A percentile compares a stretch with the other conserved stretches of the same genome.
These are phyloP conservation scores for Vicia villosa DNA, from an alignment of 306 rosid species.

Conservation along the genomic window DNA sequence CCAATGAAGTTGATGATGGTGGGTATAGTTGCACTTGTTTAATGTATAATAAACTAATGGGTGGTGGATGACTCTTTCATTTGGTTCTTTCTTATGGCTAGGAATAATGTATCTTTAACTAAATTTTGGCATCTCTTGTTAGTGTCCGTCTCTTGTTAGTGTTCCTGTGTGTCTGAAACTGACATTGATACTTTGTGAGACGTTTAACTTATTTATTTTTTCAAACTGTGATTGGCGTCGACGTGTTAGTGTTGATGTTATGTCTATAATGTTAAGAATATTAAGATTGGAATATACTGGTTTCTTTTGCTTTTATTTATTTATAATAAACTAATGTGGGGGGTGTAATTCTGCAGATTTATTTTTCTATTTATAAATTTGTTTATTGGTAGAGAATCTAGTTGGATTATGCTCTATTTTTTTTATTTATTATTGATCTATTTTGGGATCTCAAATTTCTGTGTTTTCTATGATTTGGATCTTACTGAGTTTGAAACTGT, in stretches of 20 bases:
- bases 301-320: constrained; percentile 12
- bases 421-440: constrained; percentile 4
- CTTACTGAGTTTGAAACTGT: constrained; percentile 25
- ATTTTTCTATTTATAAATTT: neutral
- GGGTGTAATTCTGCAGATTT: constrained; percentile 35
- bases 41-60: constrained; percentile 36
- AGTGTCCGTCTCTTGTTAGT: too few relatives aligned
- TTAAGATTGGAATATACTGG: constrained; percentile 42
- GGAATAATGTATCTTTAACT: constrained; percentile 36
- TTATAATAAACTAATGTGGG: constrained; percentile 1
- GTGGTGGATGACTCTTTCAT: constrained; percentile 18
- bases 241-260: too few relatives aligned
- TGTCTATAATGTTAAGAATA: too few relatives aligned
- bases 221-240: too few relatives aligned
- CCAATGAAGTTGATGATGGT: constrained; percentile 29
- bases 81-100: constrained; percentile 21
- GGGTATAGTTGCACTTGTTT: constrained; percentile 5
- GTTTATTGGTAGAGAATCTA: neutral
- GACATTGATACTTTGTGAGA: too few relatives aligned
- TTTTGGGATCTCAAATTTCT: constrained; percentile 44
- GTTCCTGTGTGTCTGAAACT: too few relatives aligned
- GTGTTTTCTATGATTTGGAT: constrained; percentile 28
- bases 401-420: neutral
- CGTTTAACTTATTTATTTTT: too few relatives aligned
- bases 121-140: constrained; percentile 11